Base-by-base conservation (phyloP, 768 basidiomycete species). In the Podaxis sp. region DNA sequence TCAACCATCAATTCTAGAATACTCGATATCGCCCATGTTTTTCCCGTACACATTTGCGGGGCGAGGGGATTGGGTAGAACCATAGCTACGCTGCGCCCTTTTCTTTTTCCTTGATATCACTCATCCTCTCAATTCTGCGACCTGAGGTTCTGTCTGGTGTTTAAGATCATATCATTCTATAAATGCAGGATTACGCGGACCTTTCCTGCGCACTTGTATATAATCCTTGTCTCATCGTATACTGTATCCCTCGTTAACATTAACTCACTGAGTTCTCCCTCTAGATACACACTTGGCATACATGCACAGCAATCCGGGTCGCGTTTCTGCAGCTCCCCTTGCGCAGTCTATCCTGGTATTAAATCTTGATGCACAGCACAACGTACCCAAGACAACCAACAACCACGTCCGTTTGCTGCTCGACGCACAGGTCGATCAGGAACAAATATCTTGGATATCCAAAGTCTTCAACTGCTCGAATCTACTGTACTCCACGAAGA, bases 1-100 rank as follows among this genome's bases (percentile, higher is more conserved):
- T 92, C 68, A 78, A 75, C 53, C 90, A 92, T 67, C 80, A 91
- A 69, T 86, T 91, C 66, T 91, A 76, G 71, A 55, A 26, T 28
- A 54, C 26, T 22, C 44, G 6, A 17, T 46, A 46, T 17, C 17
- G 20, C 20, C 44, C 36, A 58, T 36, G 33, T 49, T 36, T 41
- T 30, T 3, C 22, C 38, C 10, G 13, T 56, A 22, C 38, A 37
- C 4, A 56, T 26, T 36, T 5, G 33, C 37, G 54, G 33, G 2
- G 33, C 33, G 8, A 10, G 33, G 8, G 10, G 54, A 13, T 26
- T 56, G 54, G 36, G 38, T 15, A 22, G 5, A n/a, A 20, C 3
- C 7, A 7, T 46, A 20, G 44, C 7, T 44, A n/a, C 20, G 20
- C 44, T n/a, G 7, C 26, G 30, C n/a, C 10, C 53, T 38, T 12